Evolutionary conservation across 495 filamentous ascomycete species (phyloP), one percentile per base, ranked within the genome.

Genomic region (Penicillium canescens): DNA sequence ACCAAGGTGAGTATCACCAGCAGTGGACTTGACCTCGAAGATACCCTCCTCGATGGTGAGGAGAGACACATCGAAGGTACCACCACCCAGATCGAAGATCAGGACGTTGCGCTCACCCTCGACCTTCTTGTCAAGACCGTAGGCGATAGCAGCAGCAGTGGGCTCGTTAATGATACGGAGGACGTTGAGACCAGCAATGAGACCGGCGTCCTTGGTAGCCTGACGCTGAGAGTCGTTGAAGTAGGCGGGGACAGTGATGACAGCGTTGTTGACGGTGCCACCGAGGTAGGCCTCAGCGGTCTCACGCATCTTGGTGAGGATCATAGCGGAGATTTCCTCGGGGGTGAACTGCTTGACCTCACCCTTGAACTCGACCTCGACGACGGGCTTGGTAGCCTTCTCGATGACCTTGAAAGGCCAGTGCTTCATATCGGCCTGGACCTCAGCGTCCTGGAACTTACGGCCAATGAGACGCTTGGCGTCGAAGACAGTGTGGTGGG

Each of bases 11-110:
- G 94, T 98, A 71, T 98, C 94, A 88, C 94, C 94, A 66, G 95
- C 94, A 56, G 94, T 98, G 34, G 94, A 89, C 83, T 93, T 96
- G 72, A 98, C 94, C 67, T 96, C 96, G 84, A 98, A 98, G 75
- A 98, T 95, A 85, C 94, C 94, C 78, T 96, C 93, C 78, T 98
- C 92, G 69, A 98, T 98, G 76, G 93, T 96, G 47, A 98, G 82
- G 48, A 98, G 91, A 46, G 93, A 97, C 14, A 98, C 95, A 96
- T 98, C 94, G 79, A 98, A 98, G 71, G 95, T 98, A 83, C 94
- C 94, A 84, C 95, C 94, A 83, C 94, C 95, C 54, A 98, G 81
- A 83, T 98, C 94, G 83, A 96, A 98, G 80, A 98, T 98, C 59
- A 98, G 85, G 60, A 98, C 95, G 74, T 98, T 96, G 62, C 94